phyloP scores from a whole-genome alignment of 371 early-diverging fungal genomes.

The Mortierella sp. region DNA sequence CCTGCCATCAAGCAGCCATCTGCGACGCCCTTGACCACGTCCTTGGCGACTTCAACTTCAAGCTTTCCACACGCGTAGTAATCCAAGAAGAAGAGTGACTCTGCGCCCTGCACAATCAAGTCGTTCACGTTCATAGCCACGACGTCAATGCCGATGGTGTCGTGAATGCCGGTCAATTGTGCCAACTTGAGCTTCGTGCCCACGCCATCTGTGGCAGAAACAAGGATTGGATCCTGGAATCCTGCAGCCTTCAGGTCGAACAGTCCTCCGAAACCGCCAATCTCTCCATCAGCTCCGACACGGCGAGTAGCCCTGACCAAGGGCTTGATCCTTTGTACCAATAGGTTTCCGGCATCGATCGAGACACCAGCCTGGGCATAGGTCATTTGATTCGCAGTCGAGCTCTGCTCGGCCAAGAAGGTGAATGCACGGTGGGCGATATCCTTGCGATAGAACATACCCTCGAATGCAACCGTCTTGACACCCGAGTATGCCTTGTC shows the following conservation, averaged over 20 bases:
- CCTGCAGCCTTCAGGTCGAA: constrained; percentile 96
- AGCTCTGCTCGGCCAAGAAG: constrained; percentile 59
- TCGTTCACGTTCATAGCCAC: constrained; percentile 99
- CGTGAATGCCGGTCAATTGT: constrained; percentile 83
- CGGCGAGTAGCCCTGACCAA: constrained; percentile 92
- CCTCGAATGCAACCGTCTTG: constrained; percentile 80
- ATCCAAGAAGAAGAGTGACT: constrained; percentile 97
- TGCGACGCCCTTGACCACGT: constrained; percentile 94
- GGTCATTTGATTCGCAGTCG: constrained; percentile 63
- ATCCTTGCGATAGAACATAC: constrained; percentile 88
- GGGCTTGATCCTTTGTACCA: constrained; percentile 96
- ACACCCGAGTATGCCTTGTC: constrained; percentile 80
- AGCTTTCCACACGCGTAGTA: constrained; percentile 96
- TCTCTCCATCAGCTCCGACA: constrained; percentile 92
- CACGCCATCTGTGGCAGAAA: constrained; percentile 97
- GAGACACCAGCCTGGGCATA: constrained; percentile 97
- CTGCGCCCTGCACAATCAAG: constrained; percentile 98
- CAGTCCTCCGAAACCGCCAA: constrained; percentile 98
- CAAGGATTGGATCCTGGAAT: constrained; percentile 90
- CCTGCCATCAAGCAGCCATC: constrained; percentile 92
- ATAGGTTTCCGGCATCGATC: constrained; percentile 94
- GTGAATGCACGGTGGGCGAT: constrained; percentile 89
- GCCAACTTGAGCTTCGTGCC: constrained; percentile 98
- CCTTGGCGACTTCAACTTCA: constrained; percentile 89
- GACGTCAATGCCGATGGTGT: constrained; percentile 95